These are phyloP conservation scores for Paratrimastix pyriformis DNA, from an alignment of 78 protist species.

Conservation along the genomic window DNA sequence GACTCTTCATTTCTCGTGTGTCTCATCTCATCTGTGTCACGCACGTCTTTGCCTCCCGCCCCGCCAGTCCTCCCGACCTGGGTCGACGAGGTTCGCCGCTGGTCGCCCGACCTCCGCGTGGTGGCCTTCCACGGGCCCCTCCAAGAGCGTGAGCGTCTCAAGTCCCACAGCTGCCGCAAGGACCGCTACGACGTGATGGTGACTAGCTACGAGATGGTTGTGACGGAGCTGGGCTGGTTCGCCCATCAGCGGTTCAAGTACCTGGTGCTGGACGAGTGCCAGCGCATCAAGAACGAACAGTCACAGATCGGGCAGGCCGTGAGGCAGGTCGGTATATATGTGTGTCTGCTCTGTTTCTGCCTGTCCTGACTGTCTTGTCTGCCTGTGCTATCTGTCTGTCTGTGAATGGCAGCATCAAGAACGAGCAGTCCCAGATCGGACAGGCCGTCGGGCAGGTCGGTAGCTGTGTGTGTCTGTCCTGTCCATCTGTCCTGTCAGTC, in stretches of 20 bases:
- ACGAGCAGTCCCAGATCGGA: too few species aligned
- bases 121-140: not conserved
- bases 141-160: not conserved
- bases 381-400: too few species aligned
- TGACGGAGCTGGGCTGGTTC: not conserved
- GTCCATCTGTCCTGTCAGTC: too few species aligned
- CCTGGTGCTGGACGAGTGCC: constrained; percentile 93
- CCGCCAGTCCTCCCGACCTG: constrained; percentile 5
- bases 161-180: not conserved
- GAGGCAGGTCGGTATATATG: not conserved
- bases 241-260: constrained; percentile 16
- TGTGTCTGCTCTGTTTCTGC: too few species aligned
- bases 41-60: too few species aligned
- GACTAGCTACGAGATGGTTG: not conserved
- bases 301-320: constrained; percentile 51
- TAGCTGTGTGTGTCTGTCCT: too few species aligned
- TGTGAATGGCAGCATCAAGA: too few species aligned
- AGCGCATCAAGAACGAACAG: constrained; percentile 91
- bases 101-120: not conserved
- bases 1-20: too few species aligned
- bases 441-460: too few species aligned
- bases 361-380: too few species aligned
- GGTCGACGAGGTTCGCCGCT: not conserved
- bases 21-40: too few species aligned
- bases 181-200: not conserved